These are phyloP conservation scores for Hygrocybe punicea DNA, from an alignment of 768 basidiomycete genomes.

Conservation along the genomic window DNA sequence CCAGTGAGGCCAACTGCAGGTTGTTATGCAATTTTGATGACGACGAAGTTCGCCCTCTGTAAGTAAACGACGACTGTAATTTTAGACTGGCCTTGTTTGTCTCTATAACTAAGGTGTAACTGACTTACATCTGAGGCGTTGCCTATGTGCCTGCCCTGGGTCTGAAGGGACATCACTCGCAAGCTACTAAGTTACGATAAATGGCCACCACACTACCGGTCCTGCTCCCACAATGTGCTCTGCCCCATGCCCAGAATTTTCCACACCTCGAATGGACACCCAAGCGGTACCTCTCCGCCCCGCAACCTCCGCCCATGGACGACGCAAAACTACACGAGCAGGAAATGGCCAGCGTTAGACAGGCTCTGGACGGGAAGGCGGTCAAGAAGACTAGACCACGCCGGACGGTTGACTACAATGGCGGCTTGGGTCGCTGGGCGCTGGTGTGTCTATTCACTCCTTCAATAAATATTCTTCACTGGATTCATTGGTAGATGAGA, in stretches of 20 bases:
- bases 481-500: conserved; percentile 45
- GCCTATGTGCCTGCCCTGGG: no score
- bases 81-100: no score
- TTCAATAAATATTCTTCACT: conserved; percentile 3
- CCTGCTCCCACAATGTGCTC: conserved; percentile 48
- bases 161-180: no score
- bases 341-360: conserved; percentile 71
- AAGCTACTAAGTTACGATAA: no score
- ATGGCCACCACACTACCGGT: conserved; percentile 43
- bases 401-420: conserved; percentile 93
- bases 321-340: conserved; percentile 72
- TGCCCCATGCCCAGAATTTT: conserved; percentile 34
- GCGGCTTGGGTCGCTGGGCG: conserved; percentile 80
- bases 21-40: no score
- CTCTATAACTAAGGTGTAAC: no score
- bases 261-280: conserved; percentile 73
- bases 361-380: conserved; percentile 72
- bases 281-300: conserved; percentile 61
- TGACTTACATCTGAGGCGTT: no score
- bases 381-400: conserved; percentile 90
- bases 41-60: no score
- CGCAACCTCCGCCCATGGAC: conserved; percentile 75
- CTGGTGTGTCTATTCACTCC: conserved; percentile 51
- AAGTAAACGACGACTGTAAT: no score
- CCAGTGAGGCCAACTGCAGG: no score